phyloP scores from a whole-genome alignment of 2,329 filamentous ascomycete species.

The Colletotrichum australisinense region DNA sequence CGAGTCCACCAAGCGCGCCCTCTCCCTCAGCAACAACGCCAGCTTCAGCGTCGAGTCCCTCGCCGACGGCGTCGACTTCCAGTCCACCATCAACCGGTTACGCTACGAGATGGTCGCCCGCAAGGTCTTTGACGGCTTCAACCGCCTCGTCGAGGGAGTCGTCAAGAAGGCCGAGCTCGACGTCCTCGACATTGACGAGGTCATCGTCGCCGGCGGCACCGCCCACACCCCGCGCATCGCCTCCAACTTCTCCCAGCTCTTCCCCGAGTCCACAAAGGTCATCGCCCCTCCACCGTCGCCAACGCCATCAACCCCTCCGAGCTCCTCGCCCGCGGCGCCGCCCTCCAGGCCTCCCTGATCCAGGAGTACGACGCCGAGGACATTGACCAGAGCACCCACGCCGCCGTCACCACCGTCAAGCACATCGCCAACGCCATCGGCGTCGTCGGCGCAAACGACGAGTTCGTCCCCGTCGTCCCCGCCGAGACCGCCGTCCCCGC shows the following conservation, averaged over 20 bases:
- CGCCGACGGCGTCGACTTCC: constrained; percentile 89
- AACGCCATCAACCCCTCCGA: constrained; percentile 93
- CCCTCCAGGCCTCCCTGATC: constrained; percentile 94
- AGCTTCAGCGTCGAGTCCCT: constrained; percentile 94
- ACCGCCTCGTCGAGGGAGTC: constrained; percentile 83
- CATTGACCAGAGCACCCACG: constrained; percentile 95
- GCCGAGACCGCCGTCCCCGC: constrained; percentile 92
- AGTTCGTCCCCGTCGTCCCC: constrained; percentile 84
- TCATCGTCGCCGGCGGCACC: constrained; percentile 91
- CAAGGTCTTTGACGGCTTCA: constrained; percentile 91
- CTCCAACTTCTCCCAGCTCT: constrained; percentile 80
- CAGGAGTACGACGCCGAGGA: constrained; percentile 94
- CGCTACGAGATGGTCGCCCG: constrained; percentile 90
- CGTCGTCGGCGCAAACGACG: constrained; percentile 75
- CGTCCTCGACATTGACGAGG: constrained; percentile 92
- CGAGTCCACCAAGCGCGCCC: constrained; percentile 90
- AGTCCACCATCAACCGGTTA: constrained; percentile 90
- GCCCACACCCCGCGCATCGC: constrained; percentile 96
- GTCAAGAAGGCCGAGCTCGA: constrained; percentile 94
- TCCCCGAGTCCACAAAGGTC: constrained; percentile 82
- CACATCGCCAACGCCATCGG: constrained; percentile 92
- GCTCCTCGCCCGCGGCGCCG: constrained; percentile 87
- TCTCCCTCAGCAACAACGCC: constrained; percentile 88
- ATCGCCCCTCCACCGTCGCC: constrained; percentile 81
- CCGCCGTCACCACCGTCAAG: constrained; percentile 92